A percentile compares a stretch with the other conserved stretches of the same genome.
Evolutionary conservation across 345 rosid species (phyloP).

Genomic region (Salix exigua): DNA sequence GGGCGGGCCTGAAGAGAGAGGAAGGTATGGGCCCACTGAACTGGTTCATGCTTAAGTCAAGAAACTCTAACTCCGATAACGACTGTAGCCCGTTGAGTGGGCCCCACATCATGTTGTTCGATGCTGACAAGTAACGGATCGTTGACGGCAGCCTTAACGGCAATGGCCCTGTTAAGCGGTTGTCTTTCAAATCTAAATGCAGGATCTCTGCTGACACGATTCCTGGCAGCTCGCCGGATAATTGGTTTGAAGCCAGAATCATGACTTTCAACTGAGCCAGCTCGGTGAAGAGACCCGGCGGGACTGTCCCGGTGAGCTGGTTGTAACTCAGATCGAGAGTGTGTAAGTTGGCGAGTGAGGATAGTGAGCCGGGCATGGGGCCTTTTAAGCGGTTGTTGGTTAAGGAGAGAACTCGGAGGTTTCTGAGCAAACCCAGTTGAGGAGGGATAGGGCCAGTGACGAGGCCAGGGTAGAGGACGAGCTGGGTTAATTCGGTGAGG

Average conservation of each 20-base stretch:
- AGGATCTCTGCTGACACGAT: conserved; percentile 41
- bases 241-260: conserved; percentile 49
- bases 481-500: conserved; percentile 61
- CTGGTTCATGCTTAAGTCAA: conserved; percentile 76
- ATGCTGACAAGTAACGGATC: conserved; percentile 64
- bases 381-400: conserved; percentile 78
- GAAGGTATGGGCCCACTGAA: conserved; percentile 67
- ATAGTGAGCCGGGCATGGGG: conserved; percentile 53
- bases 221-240: conserved; percentile 40
- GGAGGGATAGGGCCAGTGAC: conserved; percentile 85
- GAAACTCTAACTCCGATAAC: conserved; percentile 49
- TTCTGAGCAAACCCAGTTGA: conserved; percentile 43
- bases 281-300: conserved; percentile 32
- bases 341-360: conserved; percentile 49
- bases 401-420: conserved; percentile 65
- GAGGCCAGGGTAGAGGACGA: conserved; percentile 68
- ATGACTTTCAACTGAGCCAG: conserved; percentile 32
- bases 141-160: conserved; percentile 53
- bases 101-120: conserved; percentile 61
- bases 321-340: conserved; percentile 78
- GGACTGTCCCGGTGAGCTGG: conserved; percentile 62
- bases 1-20: conserved; percentile 46
- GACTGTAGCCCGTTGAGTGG: conserved; percentile 48
- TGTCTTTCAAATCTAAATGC: conserved; percentile 65
- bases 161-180: conserved; percentile 46